Evolutionary conservation across 2,329 filamentous ascomycete species (phyloP).

Genomic region (Chaetomiaceae sp.): DNA sequence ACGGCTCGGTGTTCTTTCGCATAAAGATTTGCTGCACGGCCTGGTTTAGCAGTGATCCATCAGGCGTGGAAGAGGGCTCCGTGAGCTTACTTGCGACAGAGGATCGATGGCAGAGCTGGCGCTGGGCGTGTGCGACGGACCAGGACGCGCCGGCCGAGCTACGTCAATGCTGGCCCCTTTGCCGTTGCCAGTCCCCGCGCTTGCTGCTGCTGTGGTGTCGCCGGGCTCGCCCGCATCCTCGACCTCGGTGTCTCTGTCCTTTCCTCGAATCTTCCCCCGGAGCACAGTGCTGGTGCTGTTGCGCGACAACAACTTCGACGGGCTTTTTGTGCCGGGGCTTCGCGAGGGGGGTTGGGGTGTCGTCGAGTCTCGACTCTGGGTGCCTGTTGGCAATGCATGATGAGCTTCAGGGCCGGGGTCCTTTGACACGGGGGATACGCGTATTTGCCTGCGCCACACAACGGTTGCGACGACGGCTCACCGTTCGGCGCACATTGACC

Average conservation of each 20-base stretch:
- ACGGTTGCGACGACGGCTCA: background rate
- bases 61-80: background rate
- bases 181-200: slow-evolving; percentile 7
- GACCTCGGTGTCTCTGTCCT: slow-evolving; percentile 12
- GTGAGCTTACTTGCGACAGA: slow-evolving; percentile 25
- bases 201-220: slow-evolving; percentile 9
- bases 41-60: background rate
- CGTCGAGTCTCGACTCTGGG: slow-evolving; percentile 12
- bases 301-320: slow-evolving; percentile 18
- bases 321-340: slow-evolving; percentile 12
- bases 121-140: slow-evolving; percentile 12
- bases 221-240: slow-evolving; percentile 14
- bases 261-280: slow-evolving; percentile 12
- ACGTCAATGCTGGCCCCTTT: slow-evolving; percentile 11
- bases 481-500: slow-evolving; percentile 4
- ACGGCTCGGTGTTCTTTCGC: slow-evolving; percentile 61
- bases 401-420: slow-evolving; percentile 3
- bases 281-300: slow-evolving; percentile 11
- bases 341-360: slow-evolving; percentile 12
- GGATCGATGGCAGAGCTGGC: slow-evolving; percentile 24
- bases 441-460: background rate
- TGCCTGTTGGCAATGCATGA: slow-evolving; percentile 13
- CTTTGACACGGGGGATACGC: slow-evolving; percentile 1
- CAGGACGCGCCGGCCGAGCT: background rate
- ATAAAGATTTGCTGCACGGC: slow-evolving; percentile 56